Base-by-base conservation (phyloP, 495 filamentous ascomycete species). In the Trypethelium eluteriae region DNA sequence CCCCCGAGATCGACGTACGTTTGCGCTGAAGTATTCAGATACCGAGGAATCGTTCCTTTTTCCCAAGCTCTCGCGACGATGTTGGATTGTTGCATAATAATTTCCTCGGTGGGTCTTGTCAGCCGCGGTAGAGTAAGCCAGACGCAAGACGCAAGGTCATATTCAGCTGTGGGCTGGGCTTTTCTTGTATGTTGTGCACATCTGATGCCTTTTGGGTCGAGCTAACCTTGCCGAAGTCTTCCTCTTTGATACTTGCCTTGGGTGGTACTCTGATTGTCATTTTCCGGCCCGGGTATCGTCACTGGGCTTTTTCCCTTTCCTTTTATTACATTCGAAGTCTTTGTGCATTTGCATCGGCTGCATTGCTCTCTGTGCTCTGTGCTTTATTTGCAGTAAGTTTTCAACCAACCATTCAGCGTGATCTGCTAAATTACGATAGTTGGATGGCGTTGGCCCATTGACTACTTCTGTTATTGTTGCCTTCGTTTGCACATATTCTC, bases 331-430 rank as follows among this genome's bases (percentile, higher is more conserved):
- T 59, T 56, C 38, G 64, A 46, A 66, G 68, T 57, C 57, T 59
- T 53, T n/a, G 18, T 70, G 10, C 62, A 63, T 16, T 64, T 75
- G 41, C 56, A 63, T 53, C 25, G 67, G 38, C 57, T 70, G 49
- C 62, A 70, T 39, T 67, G 66, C 41, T 66, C 67, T 57, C 65
- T 34, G 57, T 67, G 36, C 39, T 73, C 18, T 74, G 69, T 69
- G 69, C 70, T 39, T n/a, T 76, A 35, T 44, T 66, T 39, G 63
- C 68, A 9, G 74, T 75, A 67, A 71, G 73, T 71, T 16, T 6
- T 36, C 36, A 2, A 12, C 32, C 3, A 32, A 1, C 38, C 3
- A n/a, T 2, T 38, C 32, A 39, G 25, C 25, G 9, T 35, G 5
- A 18, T 12, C 25, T 67, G 61, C 67, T 49, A 2, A 50, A 7